Evolutionary conservation across 2,329 filamentous ascomycete species (phyloP).

Genomic region (Xylaria sp.): DNA sequence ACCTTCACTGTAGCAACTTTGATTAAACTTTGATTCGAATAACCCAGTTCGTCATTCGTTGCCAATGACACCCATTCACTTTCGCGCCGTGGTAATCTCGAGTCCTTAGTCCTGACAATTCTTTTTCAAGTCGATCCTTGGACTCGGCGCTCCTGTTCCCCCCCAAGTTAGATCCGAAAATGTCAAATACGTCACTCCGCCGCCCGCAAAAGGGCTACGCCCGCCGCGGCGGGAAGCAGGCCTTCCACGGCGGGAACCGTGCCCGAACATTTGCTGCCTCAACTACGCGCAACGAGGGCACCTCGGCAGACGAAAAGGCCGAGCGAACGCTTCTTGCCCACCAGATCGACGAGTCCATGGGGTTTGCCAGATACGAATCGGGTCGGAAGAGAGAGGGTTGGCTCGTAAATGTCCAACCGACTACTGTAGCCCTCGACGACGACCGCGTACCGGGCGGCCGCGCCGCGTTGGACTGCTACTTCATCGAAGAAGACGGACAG

Average conservation of each 20-base stretch:
- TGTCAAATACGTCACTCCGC: constrained; percentile 64
- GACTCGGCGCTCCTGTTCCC: neutral
- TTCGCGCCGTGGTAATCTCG: constrained; percentile 1
- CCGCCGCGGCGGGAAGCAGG: constrained; percentile 67
- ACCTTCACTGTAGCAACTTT: neutral
- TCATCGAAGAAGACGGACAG: constrained; percentile 83
- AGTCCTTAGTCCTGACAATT: neutral
- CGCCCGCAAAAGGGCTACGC: constrained; percentile 68
- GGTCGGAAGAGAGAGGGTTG: constrained; percentile 81
- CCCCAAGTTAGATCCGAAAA: constrained; percentile 38
- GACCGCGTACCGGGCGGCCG: constrained; percentile 80
- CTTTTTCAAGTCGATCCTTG: constrained; percentile 1
- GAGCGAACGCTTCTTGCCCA: constrained; percentile 83
- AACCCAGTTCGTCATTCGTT: neutral
- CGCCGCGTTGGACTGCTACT: constrained; percentile 94
- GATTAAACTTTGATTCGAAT: neutral
- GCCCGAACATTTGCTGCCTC: constrained; percentile 80
- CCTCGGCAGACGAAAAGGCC: constrained; percentile 89
- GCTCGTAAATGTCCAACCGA: constrained; percentile 94
- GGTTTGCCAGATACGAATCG: constrained; percentile 88
- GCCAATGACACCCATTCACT: constrained; percentile 13
- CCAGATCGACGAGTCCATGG: constrained; percentile 92
- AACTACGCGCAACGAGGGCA: constrained; percentile 76
- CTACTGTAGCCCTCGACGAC: constrained; percentile 72
- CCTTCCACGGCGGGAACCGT: constrained; percentile 68